These are phyloP conservation scores for Cercophora sp. DNA, from an alignment of 495 filamentous ascomycete species.

Conservation along the genomic window DNA sequence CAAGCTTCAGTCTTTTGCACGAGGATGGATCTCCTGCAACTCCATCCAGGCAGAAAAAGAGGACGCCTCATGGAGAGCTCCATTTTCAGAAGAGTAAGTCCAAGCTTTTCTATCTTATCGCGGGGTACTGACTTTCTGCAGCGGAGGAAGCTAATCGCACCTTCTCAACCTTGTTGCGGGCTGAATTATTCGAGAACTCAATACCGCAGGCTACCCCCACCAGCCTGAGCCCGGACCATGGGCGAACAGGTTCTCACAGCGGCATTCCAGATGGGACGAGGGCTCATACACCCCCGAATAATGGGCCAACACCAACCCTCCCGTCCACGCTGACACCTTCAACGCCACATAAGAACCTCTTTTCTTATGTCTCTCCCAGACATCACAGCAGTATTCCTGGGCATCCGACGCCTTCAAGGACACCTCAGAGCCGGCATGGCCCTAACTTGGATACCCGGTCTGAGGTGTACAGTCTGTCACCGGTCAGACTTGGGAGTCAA, in stretches of 20 bases:
- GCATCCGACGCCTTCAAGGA: constrained; percentile 81
- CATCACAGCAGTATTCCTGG: constrained; percentile 60
- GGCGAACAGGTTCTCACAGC: constrained; percentile 48
- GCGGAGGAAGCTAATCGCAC: constrained; percentile 92
- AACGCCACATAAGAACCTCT: constrained; percentile 95
- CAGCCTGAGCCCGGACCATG: constrained; percentile 59
- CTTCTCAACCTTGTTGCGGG: constrained; percentile 81
- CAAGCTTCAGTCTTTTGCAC: constrained; percentile 84
- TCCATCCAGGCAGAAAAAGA: constrained; percentile 75
- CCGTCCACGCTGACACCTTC: constrained; percentile 76
- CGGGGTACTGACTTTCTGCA: constrained; percentile 47
- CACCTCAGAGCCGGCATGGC: constrained; percentile 79
- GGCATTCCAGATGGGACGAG: constrained; percentile 63
- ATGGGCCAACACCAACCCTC: constrained; percentile 52
- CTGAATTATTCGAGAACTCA: constrained; percentile 84
- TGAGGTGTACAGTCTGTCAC: constrained; percentile 90
- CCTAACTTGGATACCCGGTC: constrained; percentile 81
- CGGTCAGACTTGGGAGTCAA: constrained; percentile 84
- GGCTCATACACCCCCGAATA: constrained; percentile 76
- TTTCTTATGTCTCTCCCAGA: constrained; percentile 83
- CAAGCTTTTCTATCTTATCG: neutral
- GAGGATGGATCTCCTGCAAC: constrained; percentile 90
- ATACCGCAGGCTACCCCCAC: constrained; percentile 78
- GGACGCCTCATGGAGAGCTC: constrained; percentile 84
- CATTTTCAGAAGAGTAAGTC: constrained; percentile 87